These are phyloP conservation scores for Agrocybe pediades DNA, from an alignment of 768 basidiomycete species.

Conservation along the genomic window DNA sequence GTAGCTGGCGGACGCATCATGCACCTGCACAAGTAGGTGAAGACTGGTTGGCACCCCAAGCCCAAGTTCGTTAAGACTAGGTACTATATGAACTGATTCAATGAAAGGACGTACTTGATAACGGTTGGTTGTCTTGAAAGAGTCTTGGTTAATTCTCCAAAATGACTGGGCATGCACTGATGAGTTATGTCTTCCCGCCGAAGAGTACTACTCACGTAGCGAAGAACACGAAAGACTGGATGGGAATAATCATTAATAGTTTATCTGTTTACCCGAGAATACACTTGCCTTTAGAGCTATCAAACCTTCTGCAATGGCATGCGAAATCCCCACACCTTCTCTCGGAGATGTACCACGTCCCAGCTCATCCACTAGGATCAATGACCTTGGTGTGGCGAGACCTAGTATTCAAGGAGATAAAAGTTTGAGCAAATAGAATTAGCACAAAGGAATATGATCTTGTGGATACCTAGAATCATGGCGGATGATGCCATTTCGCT, in stretches of 20 bases:
- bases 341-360: conserved; percentile 88
- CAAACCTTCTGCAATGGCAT: conserved; percentile 80
- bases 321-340: conserved; percentile 81
- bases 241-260: background rate
- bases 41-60: too few relatives aligned
- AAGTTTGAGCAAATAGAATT: background rate
- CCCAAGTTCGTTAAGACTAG: too few relatives aligned
- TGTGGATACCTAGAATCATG: conserved; percentile 75
- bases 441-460: background rate
- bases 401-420: conserved; percentile 38
- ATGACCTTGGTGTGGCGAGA: conserved; percentile 64
- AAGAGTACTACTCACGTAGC: conserved; percentile 59
- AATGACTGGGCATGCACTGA: conserved; percentile 56
- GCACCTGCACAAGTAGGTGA: conserved; percentile 65
- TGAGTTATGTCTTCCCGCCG: background rate
- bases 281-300: conserved; percentile 66
- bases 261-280: background rate
- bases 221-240: conserved; percentile 85
- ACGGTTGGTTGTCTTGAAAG: conserved; percentile 79
- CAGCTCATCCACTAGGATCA: conserved; percentile 92
- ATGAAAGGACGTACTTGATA: conserved; percentile 58
- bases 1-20: background rate
- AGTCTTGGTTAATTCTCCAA: conserved; percentile 75
- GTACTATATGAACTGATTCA: too few relatives aligned
- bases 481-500: conserved; percentile 92